Evolutionary conservation across 2,329 filamentous ascomycete species (phyloP).

Genomic region (Pyricularia sp.): DNA sequence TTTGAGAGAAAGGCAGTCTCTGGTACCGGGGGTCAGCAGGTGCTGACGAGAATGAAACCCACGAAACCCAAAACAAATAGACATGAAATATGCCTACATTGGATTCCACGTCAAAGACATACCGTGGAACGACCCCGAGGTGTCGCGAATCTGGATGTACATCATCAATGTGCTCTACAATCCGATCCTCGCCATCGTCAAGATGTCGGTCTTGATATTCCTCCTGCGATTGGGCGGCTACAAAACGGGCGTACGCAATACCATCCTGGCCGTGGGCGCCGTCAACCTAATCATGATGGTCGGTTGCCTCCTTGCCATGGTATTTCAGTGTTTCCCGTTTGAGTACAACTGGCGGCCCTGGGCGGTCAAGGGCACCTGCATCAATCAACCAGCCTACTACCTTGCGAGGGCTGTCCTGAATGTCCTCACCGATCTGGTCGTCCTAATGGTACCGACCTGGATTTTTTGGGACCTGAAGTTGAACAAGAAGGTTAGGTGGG

Average conservation of each 20-base stretch:
- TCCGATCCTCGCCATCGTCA: constrained; percentile 23
- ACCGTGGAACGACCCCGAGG: constrained; percentile 14
- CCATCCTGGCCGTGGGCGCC: constrained; percentile 18
- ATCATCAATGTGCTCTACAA: constrained; percentile 25
- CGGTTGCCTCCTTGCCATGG: constrained; percentile 19
- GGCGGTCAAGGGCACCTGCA: constrained; percentile 20
- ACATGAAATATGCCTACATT: constrained; percentile 21
- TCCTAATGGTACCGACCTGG: constrained; percentile 30
- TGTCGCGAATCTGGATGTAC: constrained; percentile 19
- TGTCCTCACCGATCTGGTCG: constrained; percentile 32
- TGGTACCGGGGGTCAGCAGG: neutral
- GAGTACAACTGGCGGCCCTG: constrained; percentile 33
- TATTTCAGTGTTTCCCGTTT: constrained; percentile 28
- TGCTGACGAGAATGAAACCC: neutral
- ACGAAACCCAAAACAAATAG: neutral
- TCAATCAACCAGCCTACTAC: constrained; percentile 17
- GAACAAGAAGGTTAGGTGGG: neutral
- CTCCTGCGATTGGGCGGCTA: constrained; percentile 20
- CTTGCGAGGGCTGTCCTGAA: constrained; percentile 28
- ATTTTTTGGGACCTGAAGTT: constrained; percentile 21
- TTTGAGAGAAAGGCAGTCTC: neutral
- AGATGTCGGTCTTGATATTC: constrained; percentile 22
- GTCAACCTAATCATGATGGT: constrained; percentile 20
- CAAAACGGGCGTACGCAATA: constrained; percentile 17
- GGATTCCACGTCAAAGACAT: constrained; percentile 15